These are phyloP conservation scores for Quercus bicolor DNA, from an alignment of 306 rosid genomes.

Conservation along the genomic window DNA sequence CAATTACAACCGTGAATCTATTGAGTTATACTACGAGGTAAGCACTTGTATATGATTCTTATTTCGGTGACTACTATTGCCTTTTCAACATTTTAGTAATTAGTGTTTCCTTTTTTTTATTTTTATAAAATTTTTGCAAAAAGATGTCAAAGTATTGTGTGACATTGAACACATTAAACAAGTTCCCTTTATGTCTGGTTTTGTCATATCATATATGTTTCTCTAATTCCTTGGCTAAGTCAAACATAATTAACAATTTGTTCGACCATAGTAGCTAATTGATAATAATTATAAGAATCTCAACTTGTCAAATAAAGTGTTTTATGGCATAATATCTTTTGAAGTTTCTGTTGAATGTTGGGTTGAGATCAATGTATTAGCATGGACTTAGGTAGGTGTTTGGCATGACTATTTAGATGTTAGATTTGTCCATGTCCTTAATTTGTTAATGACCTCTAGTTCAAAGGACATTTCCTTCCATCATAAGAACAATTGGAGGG, in stretches of 20 bases:
- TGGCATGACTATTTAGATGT: background rate
- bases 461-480: too few species aligned
- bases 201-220: background rate
- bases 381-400: background rate
- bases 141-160: background rate
- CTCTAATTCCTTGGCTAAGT: background rate
- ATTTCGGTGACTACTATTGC: background rate
- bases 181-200: background rate
- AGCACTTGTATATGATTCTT: conserved; percentile 3
- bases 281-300: background rate
- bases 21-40: conserved; percentile 88
- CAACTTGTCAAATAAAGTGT: background rate
- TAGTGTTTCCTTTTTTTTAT: background rate
- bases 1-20: conserved; percentile 59
- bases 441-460: background rate
- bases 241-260: background rate
- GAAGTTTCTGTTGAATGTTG: background rate
- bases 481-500: too few species aligned
- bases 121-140: too few species aligned
- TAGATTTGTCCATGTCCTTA: background rate
- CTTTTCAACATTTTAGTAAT: background rate
- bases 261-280: background rate
- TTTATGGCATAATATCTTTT: background rate
- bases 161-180: background rate
- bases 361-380: background rate